A percentile compares a stretch with the other conserved stretches of the same genome.
These are phyloP conservation scores for Vicia sativa DNA, from an alignment of 306 rosid species.

Conservation along the genomic window DNA sequence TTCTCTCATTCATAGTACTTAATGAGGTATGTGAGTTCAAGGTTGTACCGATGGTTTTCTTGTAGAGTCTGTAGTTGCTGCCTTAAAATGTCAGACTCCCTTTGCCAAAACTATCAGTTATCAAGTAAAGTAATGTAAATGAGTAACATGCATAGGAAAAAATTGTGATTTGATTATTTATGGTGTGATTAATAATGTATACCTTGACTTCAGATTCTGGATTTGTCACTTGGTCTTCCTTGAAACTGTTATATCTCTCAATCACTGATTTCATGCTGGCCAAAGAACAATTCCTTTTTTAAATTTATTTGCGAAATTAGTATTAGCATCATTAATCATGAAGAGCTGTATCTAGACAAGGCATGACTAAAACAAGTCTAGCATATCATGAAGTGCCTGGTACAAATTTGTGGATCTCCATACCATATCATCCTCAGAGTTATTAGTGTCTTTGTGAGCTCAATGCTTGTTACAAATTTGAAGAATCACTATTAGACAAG, in stretches of 20 bases:
- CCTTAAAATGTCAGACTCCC: slow-evolving; percentile 71
- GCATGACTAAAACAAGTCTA: not conserved
- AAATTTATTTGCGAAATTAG: not conserved
- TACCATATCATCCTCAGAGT: too few relatives aligned
- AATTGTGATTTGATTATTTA: slow-evolving; percentile 5
- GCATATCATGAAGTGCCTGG: too few relatives aligned
- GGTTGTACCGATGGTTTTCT: slow-evolving; percentile 65
- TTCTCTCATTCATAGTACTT: not conserved
- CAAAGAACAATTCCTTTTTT: slow-evolving; percentile 24
- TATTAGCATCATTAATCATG: not conserved
- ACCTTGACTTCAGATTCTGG: slow-evolving; percentile 75
- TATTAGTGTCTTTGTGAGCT: too few relatives aligned
- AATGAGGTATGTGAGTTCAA: not conserved
- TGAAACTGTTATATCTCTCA: slow-evolving; percentile 58
- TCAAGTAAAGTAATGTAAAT: slow-evolving; percentile 27
- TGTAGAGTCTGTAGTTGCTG: slow-evolving; percentile 78
- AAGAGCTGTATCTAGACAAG: not conserved
- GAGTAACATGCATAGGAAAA: too few relatives aligned
- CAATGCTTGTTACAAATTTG: too few relatives aligned
- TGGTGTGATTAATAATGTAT: slow-evolving; percentile 20
- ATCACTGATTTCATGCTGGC: slow-evolving; percentile 66
- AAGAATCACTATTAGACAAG: too few relatives aligned
- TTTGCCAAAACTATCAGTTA: slow-evolving; percentile 72
- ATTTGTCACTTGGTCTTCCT: slow-evolving; percentile 60
- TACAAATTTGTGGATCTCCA: too few relatives aligned